Evolutionary conservation across 2,329 filamentous ascomycete species (phyloP).

Genomic region (Pochonia chlamydosporia): DNA sequence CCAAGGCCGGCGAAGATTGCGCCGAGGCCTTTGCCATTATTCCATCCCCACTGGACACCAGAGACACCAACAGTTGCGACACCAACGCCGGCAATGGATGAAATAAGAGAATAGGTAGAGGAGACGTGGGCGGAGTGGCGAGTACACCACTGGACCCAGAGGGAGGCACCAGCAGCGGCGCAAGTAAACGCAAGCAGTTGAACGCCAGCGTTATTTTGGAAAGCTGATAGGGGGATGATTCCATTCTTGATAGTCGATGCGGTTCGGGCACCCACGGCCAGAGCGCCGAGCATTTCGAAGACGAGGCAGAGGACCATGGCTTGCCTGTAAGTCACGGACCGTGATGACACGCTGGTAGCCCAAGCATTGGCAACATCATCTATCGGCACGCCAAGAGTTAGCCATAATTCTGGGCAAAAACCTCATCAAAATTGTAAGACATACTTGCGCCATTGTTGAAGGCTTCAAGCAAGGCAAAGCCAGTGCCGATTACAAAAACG

Average conservation of each 20-base stretch:
- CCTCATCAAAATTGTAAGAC: slow-evolving; percentile 23
- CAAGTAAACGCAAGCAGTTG: slow-evolving; percentile 64
- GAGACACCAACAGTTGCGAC: slow-evolving; percentile 58
- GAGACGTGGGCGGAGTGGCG: slow-evolving; percentile 67
- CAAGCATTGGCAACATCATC: slow-evolving; percentile 82
- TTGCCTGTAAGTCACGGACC: slow-evolving; percentile 59
- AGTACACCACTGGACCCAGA: slow-evolving; percentile 79
- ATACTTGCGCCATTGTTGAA: slow-evolving; percentile 75
- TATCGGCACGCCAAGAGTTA: slow-evolving; percentile 20
- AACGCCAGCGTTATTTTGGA: slow-evolving; percentile 55
- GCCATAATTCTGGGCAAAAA: slow-evolving; percentile 6
- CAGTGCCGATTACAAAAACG: slow-evolving; percentile 68
- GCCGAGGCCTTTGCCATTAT: slow-evolving; percentile 58
- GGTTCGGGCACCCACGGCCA: slow-evolving; percentile 62
- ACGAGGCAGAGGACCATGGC: slow-evolving; percentile 61
- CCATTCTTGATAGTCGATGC: slow-evolving; percentile 77
- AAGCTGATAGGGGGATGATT: slow-evolving; percentile 57
- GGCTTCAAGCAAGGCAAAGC: slow-evolving; percentile 70
- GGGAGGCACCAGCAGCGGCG: slow-evolving; percentile 57
- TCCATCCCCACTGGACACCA: slow-evolving; percentile 62
- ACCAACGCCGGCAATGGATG: slow-evolving; percentile 62
- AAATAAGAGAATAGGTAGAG: slow-evolving; percentile 67
- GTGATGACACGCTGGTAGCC: slow-evolving; percentile 59
- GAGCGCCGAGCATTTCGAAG: slow-evolving; percentile 63
- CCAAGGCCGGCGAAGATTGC: slow-evolving; percentile 62